These are phyloP conservation scores for Hevea brasiliensis DNA, from an alignment of 345 rosid species.

Conservation along the genomic window DNA sequence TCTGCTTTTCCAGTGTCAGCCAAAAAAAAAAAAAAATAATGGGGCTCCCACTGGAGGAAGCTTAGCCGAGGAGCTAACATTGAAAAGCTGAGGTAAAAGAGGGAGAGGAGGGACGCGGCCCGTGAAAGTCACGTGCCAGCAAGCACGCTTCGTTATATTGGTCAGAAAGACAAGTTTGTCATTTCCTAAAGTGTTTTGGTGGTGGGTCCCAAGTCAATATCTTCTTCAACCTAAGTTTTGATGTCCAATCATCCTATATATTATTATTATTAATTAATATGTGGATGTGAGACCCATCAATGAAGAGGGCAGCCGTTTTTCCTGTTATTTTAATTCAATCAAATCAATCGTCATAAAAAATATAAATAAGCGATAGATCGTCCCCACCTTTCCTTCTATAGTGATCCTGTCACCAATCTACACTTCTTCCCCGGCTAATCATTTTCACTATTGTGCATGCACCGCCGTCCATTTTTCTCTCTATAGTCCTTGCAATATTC, in stretches of 20 bases:
- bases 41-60: too few species aligned
- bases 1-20: too few species aligned
- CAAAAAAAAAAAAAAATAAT: too few species aligned
- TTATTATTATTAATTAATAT: too few species aligned
- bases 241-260: neutral
- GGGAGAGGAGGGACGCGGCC: neutral
- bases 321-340: neutral
- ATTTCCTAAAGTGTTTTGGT: neutral
- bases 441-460: neutral
- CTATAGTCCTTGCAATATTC: neutral
- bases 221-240: neutral
- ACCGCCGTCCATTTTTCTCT: slow-evolving; percentile 19
- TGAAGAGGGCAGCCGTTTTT: neutral
- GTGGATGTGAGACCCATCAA: neutral
- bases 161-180: slow-evolving; percentile 6
- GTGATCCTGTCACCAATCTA: neutral
- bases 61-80: too few species aligned
- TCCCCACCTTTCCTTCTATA: too few species aligned
- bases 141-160: neutral
- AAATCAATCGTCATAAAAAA: neutral
- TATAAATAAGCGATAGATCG: too few species aligned
- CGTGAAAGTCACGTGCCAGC: neutral
- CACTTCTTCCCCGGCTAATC: too few species aligned
- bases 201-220: neutral
- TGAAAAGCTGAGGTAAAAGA: too few species aligned